phyloP scores from a whole-genome alignment of 345 rosid genomes.

The Aquilaria sinensis region DNA sequence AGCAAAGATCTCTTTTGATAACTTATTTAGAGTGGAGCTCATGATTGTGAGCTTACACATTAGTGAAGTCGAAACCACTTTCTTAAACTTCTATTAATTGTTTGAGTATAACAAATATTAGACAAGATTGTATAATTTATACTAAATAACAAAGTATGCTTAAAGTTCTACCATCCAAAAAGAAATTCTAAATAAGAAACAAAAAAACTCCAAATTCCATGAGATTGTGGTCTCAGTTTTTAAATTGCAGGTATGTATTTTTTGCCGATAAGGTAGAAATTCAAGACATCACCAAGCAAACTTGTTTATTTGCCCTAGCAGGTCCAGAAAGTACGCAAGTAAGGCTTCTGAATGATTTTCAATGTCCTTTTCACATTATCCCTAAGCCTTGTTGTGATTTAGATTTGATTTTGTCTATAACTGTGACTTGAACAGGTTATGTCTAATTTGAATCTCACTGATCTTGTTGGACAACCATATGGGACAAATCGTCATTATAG shows the following conservation, averaged over 20 bases:
- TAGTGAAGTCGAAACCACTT: too few relatives aligned
- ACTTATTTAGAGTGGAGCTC: too few relatives aligned
- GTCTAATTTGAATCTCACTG: constrained; percentile 58
- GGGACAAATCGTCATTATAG: constrained; percentile 74
- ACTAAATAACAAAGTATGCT: too few relatives aligned
- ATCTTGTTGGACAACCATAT: constrained; percentile 73
- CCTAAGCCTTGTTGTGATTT: constrained; percentile 12
- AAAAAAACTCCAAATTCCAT: not conserved
- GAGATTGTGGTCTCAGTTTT: constrained; percentile 1
- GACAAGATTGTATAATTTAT: too few relatives aligned
- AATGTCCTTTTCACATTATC: constrained; percentile 6
- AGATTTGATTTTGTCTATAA: constrained; percentile 7
- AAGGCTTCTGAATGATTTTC: constrained; percentile 20
- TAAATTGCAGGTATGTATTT: constrained; percentile 60
- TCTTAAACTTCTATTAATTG: too few relatives aligned
- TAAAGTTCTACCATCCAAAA: too few relatives aligned
- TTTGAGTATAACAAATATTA: too few relatives aligned
- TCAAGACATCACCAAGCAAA: constrained; percentile 74
- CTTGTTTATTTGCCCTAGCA: constrained; percentile 56
- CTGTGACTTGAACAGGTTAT: constrained; percentile 47
- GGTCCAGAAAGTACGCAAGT: constrained; percentile 75
- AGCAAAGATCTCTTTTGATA: too few relatives aligned
- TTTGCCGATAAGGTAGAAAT: constrained; percentile 82
- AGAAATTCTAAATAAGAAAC: not conserved
- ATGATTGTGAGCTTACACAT: too few relatives aligned